Base-by-base conservation (phyloP, 176 grass and related monocot species). In the Olyra latifolia region DNA sequence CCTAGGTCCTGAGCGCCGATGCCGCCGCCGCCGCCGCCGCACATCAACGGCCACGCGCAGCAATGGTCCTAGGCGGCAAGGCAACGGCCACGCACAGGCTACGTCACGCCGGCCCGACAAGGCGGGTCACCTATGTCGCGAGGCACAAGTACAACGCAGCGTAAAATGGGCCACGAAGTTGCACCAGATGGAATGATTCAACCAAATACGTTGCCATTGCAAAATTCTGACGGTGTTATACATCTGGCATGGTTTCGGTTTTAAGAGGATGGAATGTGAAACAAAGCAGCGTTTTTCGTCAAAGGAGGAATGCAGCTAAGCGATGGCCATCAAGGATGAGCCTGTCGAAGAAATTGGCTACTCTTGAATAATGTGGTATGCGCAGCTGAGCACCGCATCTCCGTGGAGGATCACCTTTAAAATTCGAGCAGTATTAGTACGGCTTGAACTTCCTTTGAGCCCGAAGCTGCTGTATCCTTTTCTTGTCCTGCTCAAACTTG, bases 401-500 rank as follows among this genome's bases (percentile, higher is more conserved):
- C 28, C 35, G 22, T 23, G 32, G 39, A 49, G 44, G 57, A 9
- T 11, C 30, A 43, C 43, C 14, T 64, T 54, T 35, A 83, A 43
- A 46, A 62, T 23, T 35, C 11, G 29, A 39, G 66, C 49, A 66
- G 58, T 46, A 69, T 54, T 80, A 98, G 84, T 89, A 99, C 46
- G 96, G 96, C 53, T 92, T 91, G 73, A 99, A 99, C 22, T 95
- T 99, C 76, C 96, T 92, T 23, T 89, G 92, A 28, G 92, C 96
- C 64, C 90, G 88, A 81, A 95, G 69, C 70, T 99, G 83, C 49
- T 95, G 92, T 87, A 99, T 95, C 48, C 81, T 81, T 78, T 90
- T 99, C 83, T 86, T 99, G 57, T 99, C 96, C 82, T 99, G 92
- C 90, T 95, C 90, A 60, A 95, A 99, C 64, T 91, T 95, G 78